phyloP scores from a whole-genome alignment of 495 filamentous ascomycete species.

The Lasiosphaeria ovina region DNA sequence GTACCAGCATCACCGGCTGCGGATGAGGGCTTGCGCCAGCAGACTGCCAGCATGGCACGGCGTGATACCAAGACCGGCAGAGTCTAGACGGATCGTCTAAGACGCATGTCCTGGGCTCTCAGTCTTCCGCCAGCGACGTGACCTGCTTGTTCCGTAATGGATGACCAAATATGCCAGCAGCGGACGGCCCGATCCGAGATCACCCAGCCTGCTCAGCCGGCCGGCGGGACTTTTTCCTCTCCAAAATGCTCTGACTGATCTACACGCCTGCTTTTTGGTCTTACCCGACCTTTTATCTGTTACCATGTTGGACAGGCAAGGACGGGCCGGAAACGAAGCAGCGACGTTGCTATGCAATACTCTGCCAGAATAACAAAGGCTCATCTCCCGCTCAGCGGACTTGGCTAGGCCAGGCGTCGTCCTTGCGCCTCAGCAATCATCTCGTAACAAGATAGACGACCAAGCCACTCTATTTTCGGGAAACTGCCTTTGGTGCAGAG shows the following conservation, averaged over 20 bases:
- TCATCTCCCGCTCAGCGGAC: too few relatives aligned
- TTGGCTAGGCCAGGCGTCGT: background rate
- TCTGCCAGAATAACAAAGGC: too few relatives aligned
- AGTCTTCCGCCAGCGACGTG: background rate
- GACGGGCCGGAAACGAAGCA: background rate
- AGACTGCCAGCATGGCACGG: conserved; percentile 22
- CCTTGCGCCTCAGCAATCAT: conserved; percentile 1
- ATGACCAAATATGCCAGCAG: conserved; percentile 6
- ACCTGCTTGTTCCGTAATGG: background rate
- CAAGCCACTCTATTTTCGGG: conserved; percentile 9
- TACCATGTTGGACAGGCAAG: background rate
- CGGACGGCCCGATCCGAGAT: conserved; percentile 28
- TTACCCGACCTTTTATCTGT: background rate
- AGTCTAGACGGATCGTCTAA: conserved; percentile 2
- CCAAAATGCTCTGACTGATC: background rate
- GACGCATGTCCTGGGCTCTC: conserved; percentile 1
- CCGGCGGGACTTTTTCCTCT: conserved; percentile 1
- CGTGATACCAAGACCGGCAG: conserved; percentile 18
- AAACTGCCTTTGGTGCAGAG: conserved; percentile 7
- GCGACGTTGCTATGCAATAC: background rate
- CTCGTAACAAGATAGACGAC: conserved; percentile 10
- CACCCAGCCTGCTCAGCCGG: conserved; percentile 8
- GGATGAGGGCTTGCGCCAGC: conserved; percentile 22
- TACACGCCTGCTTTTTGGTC: background rate
- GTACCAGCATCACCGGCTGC: conserved; percentile 18